Percentiles rank a stretch among this genome's conserved stretches.
phyloP scores from a whole-genome alignment of 2,329 filamentous ascomycete genomes.

The Cladosporium sp. region DNA sequence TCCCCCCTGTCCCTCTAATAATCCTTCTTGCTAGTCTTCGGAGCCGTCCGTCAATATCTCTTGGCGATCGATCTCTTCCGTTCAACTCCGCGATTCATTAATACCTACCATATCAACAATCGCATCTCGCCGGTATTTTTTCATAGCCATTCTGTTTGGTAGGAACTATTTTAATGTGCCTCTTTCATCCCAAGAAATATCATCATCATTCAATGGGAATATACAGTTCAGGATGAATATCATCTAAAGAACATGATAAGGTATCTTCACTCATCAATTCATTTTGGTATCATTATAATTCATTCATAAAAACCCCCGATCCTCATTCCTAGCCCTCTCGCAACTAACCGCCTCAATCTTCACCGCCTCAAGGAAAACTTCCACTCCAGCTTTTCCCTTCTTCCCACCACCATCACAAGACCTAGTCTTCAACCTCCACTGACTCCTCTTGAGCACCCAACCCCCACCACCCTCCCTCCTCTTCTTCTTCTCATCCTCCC shows the following conservation, averaged over 20 bases:
- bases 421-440: slow-evolving; percentile 24
- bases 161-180: too few species aligned
- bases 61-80: slow-evolving; percentile 12
- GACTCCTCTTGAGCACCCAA: slow-evolving; percentile 25
- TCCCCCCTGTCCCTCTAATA: too few species aligned
- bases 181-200: too few species aligned
- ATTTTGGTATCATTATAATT: too few species aligned
- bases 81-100: neutral
- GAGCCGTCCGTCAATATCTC: slow-evolving; percentile 8
- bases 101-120: neutral
- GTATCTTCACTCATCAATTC: too few species aligned
- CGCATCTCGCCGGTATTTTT: slow-evolving; percentile 1
- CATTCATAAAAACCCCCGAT: slow-evolving; percentile 19
- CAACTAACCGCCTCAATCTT: slow-evolving; percentile 28
- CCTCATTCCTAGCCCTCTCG: slow-evolving; percentile 24
- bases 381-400: slow-evolving; percentile 14
- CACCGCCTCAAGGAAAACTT: slow-evolving; percentile 27
- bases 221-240: too few species aligned
- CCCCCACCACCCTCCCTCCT: too few species aligned
- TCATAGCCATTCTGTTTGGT: too few species aligned
- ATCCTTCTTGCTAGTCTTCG: too few species aligned
- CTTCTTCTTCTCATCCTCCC: neutral
- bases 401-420: slow-evolving; percentile 17
- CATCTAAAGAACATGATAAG: too few species aligned
- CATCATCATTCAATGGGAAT: too few species aligned